A percentile compares a stretch with the other conserved stretches of the same genome.
phyloP scores from a whole-genome alignment of 2,329 filamentous ascomycete genomes.

The Diaporthe sp. region DNA sequence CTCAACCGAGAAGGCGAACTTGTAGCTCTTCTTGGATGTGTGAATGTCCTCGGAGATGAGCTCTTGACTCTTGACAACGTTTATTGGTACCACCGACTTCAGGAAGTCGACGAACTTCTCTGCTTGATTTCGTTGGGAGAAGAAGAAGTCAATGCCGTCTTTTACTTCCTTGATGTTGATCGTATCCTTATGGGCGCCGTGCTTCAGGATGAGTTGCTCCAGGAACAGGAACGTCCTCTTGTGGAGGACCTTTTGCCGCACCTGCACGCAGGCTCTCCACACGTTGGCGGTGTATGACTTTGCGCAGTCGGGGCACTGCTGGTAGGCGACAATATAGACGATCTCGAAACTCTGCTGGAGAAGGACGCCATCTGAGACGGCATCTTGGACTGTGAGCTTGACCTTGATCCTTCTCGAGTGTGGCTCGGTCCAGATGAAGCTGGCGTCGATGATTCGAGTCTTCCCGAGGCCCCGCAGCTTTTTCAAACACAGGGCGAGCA shows the following conservation, averaged over 20 bases:
- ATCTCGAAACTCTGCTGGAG: conserved; percentile 97
- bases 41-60: conserved; percentile 91
- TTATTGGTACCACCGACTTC: conserved; percentile 79
- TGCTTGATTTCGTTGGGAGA: conserved; percentile 88
- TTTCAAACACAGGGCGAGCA: conserved; percentile 90
- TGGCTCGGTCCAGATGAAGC: conserved; percentile 98
- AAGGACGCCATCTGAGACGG: conserved; percentile 72
- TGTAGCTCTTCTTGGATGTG: conserved; percentile 91
- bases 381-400: conserved; percentile 91
- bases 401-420: conserved; percentile 93
- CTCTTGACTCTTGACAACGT: conserved; percentile 70
- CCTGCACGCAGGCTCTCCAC: conserved; percentile 93
- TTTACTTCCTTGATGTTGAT: conserved; percentile 99
- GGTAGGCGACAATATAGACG: conserved; percentile 88
- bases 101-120: conserved; percentile 85
- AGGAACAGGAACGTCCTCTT: conserved; percentile 82
- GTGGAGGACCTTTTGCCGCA: conserved; percentile 96
- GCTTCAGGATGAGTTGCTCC: conserved; percentile 96
- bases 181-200: conserved; percentile 89
- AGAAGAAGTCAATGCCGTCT: conserved; percentile 95
- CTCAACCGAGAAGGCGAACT: conserved; percentile 92
- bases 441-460: conserved; percentile 94
- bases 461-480: conserved; percentile 89
- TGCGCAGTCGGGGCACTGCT: conserved; percentile 94
- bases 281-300: conserved; percentile 98